A percentile compares a stretch with the other conserved stretches of the same genome.
phyloP scores from a whole-genome alignment of 1,284 basidiomycete genomes.

The Rhizoctonia solani region DNA sequence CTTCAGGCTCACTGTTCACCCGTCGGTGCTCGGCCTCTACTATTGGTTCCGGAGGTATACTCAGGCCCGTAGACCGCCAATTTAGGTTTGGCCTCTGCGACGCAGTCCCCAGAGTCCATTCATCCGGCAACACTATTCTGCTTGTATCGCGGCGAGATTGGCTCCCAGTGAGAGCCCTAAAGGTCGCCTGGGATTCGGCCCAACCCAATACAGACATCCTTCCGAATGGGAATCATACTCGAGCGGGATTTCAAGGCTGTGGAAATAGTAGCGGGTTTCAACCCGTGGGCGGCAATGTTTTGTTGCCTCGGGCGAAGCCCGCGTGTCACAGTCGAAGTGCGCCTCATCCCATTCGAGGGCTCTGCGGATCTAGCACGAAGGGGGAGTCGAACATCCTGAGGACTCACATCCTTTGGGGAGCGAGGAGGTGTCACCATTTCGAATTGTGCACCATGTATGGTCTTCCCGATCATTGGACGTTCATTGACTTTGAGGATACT shows the following conservation, averaged over 20 bases:
- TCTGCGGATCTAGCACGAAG: neutral
- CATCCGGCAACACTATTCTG: neutral
- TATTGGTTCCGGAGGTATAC: neutral
- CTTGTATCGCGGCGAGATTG: neutral
- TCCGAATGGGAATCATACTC: conserved; percentile 3
- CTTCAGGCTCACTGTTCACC: neutral
- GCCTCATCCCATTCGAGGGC: neutral
- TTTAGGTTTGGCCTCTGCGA: neutral
- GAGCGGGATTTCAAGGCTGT: neutral
- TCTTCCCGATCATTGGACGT: neutral
- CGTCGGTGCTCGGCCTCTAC: neutral
- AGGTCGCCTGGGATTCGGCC: neutral
- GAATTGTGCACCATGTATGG: neutral
- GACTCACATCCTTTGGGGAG: neutral
- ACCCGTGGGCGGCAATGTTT: no score
- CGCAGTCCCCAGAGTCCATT: neutral
- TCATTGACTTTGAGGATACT: neutral
- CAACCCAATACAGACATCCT: neutral
- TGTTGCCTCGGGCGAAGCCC: neutral
- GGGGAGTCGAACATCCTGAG: neutral
- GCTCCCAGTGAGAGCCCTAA: neutral
- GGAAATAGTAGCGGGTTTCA: no score
- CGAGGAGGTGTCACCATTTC: conserved; percentile 8
- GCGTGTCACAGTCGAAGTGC: neutral
- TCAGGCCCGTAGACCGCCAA: neutral